phyloP scores from a whole-genome alignment of 2,329 filamentous ascomycete species.

The Verticillium alfalfae region DNA sequence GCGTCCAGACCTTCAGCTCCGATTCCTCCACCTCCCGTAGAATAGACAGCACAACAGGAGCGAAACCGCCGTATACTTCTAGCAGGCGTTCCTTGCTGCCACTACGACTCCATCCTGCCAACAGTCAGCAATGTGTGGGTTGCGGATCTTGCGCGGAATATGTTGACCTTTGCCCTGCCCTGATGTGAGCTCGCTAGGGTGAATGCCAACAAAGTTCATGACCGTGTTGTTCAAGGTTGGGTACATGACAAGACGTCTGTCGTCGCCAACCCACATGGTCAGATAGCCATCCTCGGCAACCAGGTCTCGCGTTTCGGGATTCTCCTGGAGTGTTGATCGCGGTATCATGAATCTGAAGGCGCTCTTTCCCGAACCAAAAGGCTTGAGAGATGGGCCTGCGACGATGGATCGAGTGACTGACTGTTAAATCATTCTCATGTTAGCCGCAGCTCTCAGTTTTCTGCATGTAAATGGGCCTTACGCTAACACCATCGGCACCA shows the following conservation, averaged over 20 bases:
- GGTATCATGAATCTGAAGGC: slow-evolving; percentile 51
- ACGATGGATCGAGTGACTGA: slow-evolving; percentile 17
- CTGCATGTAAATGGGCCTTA: slow-evolving; percentile 12
- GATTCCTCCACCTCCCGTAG: slow-evolving; percentile 26
- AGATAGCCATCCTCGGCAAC: slow-evolving; percentile 21
- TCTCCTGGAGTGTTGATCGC: slow-evolving; percentile 14
- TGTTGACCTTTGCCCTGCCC: neutral
- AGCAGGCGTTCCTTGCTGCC: slow-evolving; percentile 29
- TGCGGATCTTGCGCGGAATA: neutral
- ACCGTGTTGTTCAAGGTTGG: slow-evolving; percentile 36
- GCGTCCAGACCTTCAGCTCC: slow-evolving; percentile 45
- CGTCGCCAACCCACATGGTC: slow-evolving; percentile 31
- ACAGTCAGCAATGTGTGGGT: neutral
- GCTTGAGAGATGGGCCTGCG: slow-evolving; percentile 14
- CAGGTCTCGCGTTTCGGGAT: slow-evolving; percentile 26
- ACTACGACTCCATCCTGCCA: slow-evolving; percentile 30
- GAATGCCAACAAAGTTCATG: slow-evolving; percentile 46
- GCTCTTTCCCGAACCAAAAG: slow-evolving; percentile 43
- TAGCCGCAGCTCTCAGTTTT: neutral
- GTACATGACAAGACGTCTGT: slow-evolving; percentile 40
- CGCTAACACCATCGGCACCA: slow-evolving; percentile 50
- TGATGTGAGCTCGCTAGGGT: slow-evolving; percentile 26
- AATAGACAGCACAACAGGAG: slow-evolving; percentile 29
- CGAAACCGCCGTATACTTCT: slow-evolving; percentile 34
- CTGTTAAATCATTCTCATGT: slow-evolving; percentile 2